phyloP scores from a whole-genome alignment of 805 yeast genomes.

The Komagataella pastoris region DNA sequence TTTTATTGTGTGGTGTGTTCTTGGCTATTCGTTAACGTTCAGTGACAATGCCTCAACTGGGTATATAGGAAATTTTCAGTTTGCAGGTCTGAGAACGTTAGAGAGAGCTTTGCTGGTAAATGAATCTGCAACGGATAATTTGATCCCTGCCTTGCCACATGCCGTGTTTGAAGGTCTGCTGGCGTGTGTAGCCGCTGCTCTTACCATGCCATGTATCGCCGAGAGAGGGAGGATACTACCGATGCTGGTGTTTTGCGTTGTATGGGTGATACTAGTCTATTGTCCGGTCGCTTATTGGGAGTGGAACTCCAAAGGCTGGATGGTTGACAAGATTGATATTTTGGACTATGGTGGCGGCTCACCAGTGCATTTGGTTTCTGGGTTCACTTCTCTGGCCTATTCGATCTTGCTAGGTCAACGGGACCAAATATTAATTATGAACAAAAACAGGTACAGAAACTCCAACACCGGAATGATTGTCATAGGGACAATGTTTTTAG shows the following conservation, averaged over 20 bases:
- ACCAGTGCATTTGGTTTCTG: conserved; percentile 79
- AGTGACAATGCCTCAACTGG: conserved; percentile 53
- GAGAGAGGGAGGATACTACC: conserved; percentile 83
- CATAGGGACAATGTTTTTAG: conserved; percentile 67
- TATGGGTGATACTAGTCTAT: conserved; percentile 82
- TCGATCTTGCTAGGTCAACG: conserved; percentile 65
- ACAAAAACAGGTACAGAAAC: conserved; percentile 48
- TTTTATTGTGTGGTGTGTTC: conserved; percentile 76
- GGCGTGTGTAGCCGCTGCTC: conserved; percentile 69
- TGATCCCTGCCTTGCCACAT: conserved; percentile 59
- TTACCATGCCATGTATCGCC: conserved; percentile 77
- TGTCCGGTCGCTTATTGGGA: conserved; percentile 86
- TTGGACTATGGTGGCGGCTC: conserved; percentile 94
- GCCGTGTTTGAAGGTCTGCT: conserved; percentile 77
- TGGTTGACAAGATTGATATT: conserved; percentile 58
- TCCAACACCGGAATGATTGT: conserved; percentile 78
- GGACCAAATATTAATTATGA: conserved; percentile 45
- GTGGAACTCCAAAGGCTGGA: conserved; percentile 89
- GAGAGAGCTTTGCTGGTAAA: conserved; percentile 14
- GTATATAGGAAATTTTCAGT: conserved; percentile 66
- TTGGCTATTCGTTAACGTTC: conserved; percentile 84
- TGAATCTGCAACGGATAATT: conserved; percentile 4
- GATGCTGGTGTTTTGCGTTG: conserved; percentile 57
- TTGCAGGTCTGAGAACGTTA: conserved; percentile 57
- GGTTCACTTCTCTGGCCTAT: conserved; percentile 77